Base-by-base conservation (phyloP, 2,329 filamentous ascomycete species). In the Colletotrichum lentis region DNA sequence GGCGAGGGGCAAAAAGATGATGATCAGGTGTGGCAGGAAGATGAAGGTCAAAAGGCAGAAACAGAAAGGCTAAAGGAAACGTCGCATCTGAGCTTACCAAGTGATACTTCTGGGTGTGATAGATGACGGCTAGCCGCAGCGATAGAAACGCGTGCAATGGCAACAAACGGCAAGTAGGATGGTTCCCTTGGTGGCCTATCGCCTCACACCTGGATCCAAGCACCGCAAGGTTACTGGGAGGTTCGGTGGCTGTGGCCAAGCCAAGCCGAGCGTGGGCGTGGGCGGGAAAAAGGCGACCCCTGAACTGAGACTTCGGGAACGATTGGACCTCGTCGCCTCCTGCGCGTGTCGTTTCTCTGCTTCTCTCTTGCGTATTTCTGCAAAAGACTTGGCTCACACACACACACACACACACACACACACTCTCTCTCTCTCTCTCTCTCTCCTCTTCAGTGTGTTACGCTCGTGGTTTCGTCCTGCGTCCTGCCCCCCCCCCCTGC, bases 131-230 rank as follows among this genome's bases (percentile, higher is more conserved):
- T 65, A 65, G 62, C 55, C 49, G 65, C 65, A 65, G 61, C 56
- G 44, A 55, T 41, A 47, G 49, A 50, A 41, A 53, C 54, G 60
- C 60, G 64, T 53, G 50, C 50, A 56, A 57, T 24, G 39, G 35
- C n/a, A 47, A 47, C 31, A 44, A 41, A 50, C 62, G 65, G 62
- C 54, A 65, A 64, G 41, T 66, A 43, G 62, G 50, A 65, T 60
- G 50, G 53, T 58, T 44, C n/a, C 64, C 61, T 57, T 46, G 62
- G 62, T 52, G 65, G 62, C 66, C 66, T 69, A 69, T 69, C 62
- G 55, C 56, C 62, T 69, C 56, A 50, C 20, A 56, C 46, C 60
- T 53, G 61, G 54, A 67, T 52, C 61, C 66, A 66, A 61, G 66
- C 56, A 66, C 49, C 35, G 56, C 62, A 69, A 69, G 62, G 62